Percentiles rank a stretch among this genome's conserved stretches.
Evolutionary conservation across 345 rosid genomes (phyloP).

Genomic region (Citrus maxima): DNA sequence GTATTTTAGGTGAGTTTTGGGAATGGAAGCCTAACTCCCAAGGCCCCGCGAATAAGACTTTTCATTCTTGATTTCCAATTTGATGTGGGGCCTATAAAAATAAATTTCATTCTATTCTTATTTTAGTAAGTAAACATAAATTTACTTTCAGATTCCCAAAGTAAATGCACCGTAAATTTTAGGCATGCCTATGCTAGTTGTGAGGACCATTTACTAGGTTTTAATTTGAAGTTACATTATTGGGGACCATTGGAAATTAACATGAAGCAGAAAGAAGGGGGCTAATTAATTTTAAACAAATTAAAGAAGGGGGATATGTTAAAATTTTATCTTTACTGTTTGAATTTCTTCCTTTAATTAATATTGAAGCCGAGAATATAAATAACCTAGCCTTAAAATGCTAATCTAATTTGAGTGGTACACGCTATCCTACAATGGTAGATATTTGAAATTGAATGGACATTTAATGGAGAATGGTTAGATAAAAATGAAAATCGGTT

Average conservation of each 20-base stretch:
- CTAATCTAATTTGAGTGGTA: background rate
- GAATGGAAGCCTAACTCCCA: too few relatives aligned
- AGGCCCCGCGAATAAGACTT: too few relatives aligned
- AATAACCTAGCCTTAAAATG: background rate
- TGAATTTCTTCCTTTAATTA: background rate
- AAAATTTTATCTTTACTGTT: background rate
- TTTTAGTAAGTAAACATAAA: rapidly evolving
- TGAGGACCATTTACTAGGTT: background rate
- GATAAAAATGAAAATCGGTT: background rate
- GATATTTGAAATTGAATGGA: background rate
- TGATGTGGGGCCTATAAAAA: too few relatives aligned
- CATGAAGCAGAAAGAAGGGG: background rate
- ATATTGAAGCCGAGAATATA: background rate
- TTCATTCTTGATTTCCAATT: too few relatives aligned
- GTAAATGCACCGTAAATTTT: too few relatives aligned
- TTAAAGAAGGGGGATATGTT: background rate
- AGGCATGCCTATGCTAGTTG: background rate
- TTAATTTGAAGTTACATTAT: background rate
- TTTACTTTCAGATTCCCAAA: too few relatives aligned
- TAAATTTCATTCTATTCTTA: too few relatives aligned
- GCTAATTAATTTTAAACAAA: background rate
- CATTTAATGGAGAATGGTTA: background rate
- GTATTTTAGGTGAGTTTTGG: too few relatives aligned
- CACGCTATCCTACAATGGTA: background rate
- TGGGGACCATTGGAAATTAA: background rate